Evolutionary conservation across 1,284 basidiomycete genomes (phyloP).

Genomic region (Flammula alnicola): DNA sequence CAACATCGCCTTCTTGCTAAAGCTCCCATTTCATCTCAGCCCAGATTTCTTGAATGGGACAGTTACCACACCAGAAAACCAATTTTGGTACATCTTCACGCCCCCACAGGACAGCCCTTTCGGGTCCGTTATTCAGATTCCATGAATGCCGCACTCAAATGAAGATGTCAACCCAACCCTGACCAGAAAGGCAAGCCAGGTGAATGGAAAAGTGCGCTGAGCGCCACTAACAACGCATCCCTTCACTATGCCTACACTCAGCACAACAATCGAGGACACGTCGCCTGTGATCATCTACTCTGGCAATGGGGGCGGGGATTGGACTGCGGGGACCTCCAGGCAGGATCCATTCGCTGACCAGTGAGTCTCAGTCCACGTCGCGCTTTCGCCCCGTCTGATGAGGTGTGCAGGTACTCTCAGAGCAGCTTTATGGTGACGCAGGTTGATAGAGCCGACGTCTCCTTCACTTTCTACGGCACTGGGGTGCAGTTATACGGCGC

Average conservation of each 20-base stretch:
- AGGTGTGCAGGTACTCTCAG: conserved; percentile 34
- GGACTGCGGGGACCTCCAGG: conserved; percentile 33
- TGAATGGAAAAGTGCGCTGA: too few species aligned
- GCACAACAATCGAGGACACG: conserved; percentile 44
- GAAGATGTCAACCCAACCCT: too few species aligned
- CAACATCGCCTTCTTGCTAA: too few species aligned
- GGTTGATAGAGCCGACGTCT: conserved; percentile 28
- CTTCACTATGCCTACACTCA: conserved; percentile 39
- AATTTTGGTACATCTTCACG: too few species aligned
- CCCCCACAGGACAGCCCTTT: too few species aligned
- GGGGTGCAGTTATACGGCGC: conserved; percentile 38
- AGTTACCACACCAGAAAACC: too few species aligned
- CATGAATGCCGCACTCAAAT: too few species aligned
- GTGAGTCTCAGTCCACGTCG: conserved; percentile 18
- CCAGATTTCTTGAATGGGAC: too few species aligned
- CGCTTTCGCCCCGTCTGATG: background rate
- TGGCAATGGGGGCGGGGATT: conserved; percentile 25
- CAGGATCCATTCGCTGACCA: conserved; percentile 25
- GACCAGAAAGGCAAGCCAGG: too few species aligned
- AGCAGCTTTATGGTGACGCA: conserved; percentile 37
- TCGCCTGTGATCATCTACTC: conserved; percentile 43
- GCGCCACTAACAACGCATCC: background rate
- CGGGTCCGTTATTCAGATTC: too few species aligned
- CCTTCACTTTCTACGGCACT: conserved; percentile 39
- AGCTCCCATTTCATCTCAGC: too few species aligned